A percentile compares a stretch with the other conserved stretches of the same genome.
Evolutionary conservation across 768 basidiomycete genomes (phyloP).

Genomic region (Hypholoma sublateritium): DNA sequence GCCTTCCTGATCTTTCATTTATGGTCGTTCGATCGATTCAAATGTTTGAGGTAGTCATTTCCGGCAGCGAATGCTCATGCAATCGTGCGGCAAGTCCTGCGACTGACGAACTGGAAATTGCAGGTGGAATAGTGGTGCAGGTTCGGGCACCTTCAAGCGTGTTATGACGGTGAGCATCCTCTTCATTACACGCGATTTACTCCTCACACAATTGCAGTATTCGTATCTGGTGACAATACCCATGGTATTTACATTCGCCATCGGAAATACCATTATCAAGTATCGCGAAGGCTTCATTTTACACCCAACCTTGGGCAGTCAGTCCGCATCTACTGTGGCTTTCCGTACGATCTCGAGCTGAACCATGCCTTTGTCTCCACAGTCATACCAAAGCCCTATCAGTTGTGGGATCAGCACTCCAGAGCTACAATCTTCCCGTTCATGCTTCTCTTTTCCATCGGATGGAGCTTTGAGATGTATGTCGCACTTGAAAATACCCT

Average conservation of each 20-base stretch:
- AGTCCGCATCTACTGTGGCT: conserved; percentile 23
- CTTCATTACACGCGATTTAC: not conserved
- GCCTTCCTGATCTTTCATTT: conserved; percentile 69
- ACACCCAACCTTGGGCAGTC: conserved; percentile 48
- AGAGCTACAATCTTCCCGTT: conserved; percentile 62
- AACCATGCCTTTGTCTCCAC: not conserved
- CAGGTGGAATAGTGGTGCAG: conserved; percentile 69
- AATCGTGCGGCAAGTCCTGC: not conserved
- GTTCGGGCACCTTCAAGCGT: conserved; percentile 79
- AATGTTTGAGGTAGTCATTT: conserved; percentile 58
- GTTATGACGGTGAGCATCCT: conserved; percentile 69
- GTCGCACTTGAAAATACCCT: conserved; percentile 16
- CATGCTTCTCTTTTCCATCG: conserved; percentile 59
- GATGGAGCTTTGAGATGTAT: conserved; percentile 78
- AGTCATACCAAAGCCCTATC: conserved; percentile 70
- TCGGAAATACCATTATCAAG: conserved; percentile 72
- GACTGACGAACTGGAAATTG: not conserved
- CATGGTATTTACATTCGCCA: conserved; percentile 51
- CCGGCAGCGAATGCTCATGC: not conserved
- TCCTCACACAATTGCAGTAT: conserved; percentile 45
- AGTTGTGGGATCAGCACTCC: conserved; percentile 50
- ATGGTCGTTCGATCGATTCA: conserved; percentile 81
- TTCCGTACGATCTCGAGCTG: not conserved
- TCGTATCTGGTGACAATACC: conserved; percentile 69
- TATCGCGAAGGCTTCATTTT: conserved; percentile 64